Conservation (phyloP, 2,329 filamentous ascomycete genomes). For the Trichoderma koningiopsis region DNA sequence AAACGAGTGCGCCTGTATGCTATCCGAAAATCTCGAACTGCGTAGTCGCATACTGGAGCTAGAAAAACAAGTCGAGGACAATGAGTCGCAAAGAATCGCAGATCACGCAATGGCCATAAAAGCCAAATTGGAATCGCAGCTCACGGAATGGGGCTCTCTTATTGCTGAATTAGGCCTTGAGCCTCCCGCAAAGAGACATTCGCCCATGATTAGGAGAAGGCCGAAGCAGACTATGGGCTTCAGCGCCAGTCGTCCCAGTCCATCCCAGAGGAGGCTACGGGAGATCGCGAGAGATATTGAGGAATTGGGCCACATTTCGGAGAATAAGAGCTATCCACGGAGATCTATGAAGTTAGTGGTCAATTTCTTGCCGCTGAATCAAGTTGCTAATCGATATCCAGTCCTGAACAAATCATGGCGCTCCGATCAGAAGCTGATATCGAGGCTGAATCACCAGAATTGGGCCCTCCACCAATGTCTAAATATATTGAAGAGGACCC, state of each 20-base stretch:
- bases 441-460: conserved; percentile 65
- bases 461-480: conserved; percentile 65
- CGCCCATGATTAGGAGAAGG: conserved; percentile 45
- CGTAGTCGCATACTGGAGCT: conserved; percentile 70
- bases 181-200: conserved; percentile 55
- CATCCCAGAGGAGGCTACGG: conserved; percentile 58
- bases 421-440: conserved; percentile 53
- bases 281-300: conserved; percentile 59
- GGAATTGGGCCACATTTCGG: conserved; percentile 59
- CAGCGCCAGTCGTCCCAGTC: conserved; percentile 46
- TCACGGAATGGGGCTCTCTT: conserved; percentile 68
- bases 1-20: conserved; percentile 70
- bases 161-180: conserved; percentile 66
- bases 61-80: conserved; percentile 66
- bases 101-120: conserved; percentile 72
- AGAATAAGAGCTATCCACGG: conserved; percentile 69
- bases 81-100: conserved; percentile 59
- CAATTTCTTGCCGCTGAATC: neutral
- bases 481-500: conserved; percentile 60
- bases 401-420: conserved; percentile 65
- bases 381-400: conserved; percentile 42
- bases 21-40: conserved; percentile 78
- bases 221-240: conserved; percentile 47
- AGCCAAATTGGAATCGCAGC: conserved; percentile 69
- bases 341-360: conserved; percentile 66